Evolutionary conservation across 768 basidiomycete genomes (phyloP).

Genomic region (Mycena vitilis): DNA sequence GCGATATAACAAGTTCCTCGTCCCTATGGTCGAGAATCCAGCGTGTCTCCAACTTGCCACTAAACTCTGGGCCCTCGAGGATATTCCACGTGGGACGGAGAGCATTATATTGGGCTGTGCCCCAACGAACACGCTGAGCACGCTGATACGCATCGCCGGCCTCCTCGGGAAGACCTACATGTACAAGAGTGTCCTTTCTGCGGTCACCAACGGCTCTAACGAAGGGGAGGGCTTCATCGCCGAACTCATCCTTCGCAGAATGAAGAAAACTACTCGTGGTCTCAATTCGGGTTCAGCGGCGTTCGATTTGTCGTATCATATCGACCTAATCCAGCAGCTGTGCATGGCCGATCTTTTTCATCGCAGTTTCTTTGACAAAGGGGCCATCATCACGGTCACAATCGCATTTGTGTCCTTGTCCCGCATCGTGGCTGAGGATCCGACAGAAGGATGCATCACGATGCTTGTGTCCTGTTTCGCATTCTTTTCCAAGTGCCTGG

Average conservation of each 20-base stretch:
- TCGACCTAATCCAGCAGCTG: constrained; percentile 49
- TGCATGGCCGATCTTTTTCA: constrained; percentile 45
- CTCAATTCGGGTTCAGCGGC: neutral
- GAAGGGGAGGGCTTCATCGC: constrained; percentile 43
- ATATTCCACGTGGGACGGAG: constrained; percentile 31
- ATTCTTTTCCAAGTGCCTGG: constrained; percentile 48
- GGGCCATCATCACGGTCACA: constrained; percentile 45
- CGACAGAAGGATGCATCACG: constrained; percentile 34
- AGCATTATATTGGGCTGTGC: constrained; percentile 41
- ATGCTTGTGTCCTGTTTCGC: constrained; percentile 44
- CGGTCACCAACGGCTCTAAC: constrained; percentile 33
- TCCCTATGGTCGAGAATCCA: constrained; percentile 43
- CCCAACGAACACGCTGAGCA: constrained; percentile 45
- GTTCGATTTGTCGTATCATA: constrained; percentile 35
- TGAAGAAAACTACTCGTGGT: constrained; percentile 37
- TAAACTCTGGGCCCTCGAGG: constrained; percentile 47
- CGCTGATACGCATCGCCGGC: constrained; percentile 37
- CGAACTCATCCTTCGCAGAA: constrained; percentile 43
- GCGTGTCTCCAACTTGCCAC: constrained; percentile 49
- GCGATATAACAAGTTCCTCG: constrained; percentile 41
- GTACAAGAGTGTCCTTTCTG: constrained; percentile 41
- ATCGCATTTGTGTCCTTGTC: constrained; percentile 44
- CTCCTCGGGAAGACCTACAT: constrained; percentile 25
- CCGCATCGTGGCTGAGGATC: constrained; percentile 36
- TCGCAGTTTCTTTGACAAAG: constrained; percentile 45